Evolutionary conservation across 345 rosid species (phyloP).

Genomic region (Acer saccharum): DNA sequence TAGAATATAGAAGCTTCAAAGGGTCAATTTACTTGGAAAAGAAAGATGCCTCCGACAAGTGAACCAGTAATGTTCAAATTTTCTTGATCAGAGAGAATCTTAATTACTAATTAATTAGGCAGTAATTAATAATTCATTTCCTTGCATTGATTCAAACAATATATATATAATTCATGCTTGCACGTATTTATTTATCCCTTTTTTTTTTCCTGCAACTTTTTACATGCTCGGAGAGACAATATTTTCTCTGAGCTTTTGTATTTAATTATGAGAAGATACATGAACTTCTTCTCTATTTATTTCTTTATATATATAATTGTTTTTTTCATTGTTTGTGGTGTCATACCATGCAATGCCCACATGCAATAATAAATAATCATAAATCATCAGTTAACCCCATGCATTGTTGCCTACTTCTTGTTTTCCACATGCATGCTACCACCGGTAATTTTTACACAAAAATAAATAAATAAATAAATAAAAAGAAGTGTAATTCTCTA

Average conservation of each 20-base stretch:
- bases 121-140: neutral
- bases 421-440: too few relatives aligned
- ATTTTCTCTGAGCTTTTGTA: neutral
- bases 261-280: neutral
- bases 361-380: neutral
- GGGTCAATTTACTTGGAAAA: too few relatives aligned
- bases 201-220: neutral
- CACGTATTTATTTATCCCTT: neutral
- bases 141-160: neutral
- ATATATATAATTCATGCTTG: neutral
- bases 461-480: too few relatives aligned
- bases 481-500: too few relatives aligned
- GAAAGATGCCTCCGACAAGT: slow-evolving; percentile 5
- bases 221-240: slow-evolving; percentile 1
- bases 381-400: neutral
- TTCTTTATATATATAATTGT: too few relatives aligned
- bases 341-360: neutral
- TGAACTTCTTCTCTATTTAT: neutral
- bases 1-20: too few relatives aligned
- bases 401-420: neutral
- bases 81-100: neutral
- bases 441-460: too few relatives aligned
- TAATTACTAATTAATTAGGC: neutral
- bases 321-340: too few relatives aligned
- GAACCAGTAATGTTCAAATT: neutral